Conservation (phyloP, 1,284 basidiomycete genomes). For the Amanita bisporigera region DNA sequence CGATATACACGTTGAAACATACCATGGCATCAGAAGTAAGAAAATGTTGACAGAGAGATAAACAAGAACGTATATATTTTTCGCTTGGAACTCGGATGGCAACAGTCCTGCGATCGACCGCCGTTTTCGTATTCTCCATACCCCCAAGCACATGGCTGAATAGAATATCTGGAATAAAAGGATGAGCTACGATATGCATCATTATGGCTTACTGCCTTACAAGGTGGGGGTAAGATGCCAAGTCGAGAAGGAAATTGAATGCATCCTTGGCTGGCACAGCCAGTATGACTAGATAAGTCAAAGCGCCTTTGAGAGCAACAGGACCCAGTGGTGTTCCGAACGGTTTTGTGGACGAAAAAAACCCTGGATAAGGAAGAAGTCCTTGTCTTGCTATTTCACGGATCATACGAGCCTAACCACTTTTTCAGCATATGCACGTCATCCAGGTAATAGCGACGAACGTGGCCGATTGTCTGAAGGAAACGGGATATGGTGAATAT, state of each 20-base stretch:
- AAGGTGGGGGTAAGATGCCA: conserved; percentile 39
- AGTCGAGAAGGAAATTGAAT: conserved; percentile 43
- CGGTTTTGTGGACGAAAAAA: conserved; percentile 42
- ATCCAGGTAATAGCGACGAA: conserved; percentile 5
- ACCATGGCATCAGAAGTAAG: conserved; percentile 41
- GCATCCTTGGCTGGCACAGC: conserved; percentile 41
- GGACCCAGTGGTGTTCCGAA: conserved; percentile 43
- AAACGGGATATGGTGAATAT: background rate
- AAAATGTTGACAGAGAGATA: conserved; percentile 37
- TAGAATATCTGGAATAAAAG: conserved; percentile 34
- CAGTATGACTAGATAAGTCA: conserved; percentile 34
- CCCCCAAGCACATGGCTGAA: conserved; percentile 31
- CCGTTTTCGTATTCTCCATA: conserved; percentile 38
- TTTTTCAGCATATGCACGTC: background rate
- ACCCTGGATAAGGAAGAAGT: conserved; percentile 38
- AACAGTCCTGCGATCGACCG: conserved; percentile 22
- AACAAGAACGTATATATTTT: conserved; percentile 24
- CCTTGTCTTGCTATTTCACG: conserved; percentile 45
- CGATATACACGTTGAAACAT: background rate
- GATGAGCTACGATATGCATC: background rate
- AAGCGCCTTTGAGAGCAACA: conserved; percentile 29
- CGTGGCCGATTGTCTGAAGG: conserved; percentile 35
- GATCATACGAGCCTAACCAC: conserved; percentile 35
- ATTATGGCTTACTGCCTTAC: conserved; percentile 16
- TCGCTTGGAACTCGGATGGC: conserved; percentile 32